These are phyloP conservation scores for Colletotrichum tanaceti DNA, from an alignment of 2,329 filamentous ascomycete genomes.

Conservation along the genomic window DNA sequence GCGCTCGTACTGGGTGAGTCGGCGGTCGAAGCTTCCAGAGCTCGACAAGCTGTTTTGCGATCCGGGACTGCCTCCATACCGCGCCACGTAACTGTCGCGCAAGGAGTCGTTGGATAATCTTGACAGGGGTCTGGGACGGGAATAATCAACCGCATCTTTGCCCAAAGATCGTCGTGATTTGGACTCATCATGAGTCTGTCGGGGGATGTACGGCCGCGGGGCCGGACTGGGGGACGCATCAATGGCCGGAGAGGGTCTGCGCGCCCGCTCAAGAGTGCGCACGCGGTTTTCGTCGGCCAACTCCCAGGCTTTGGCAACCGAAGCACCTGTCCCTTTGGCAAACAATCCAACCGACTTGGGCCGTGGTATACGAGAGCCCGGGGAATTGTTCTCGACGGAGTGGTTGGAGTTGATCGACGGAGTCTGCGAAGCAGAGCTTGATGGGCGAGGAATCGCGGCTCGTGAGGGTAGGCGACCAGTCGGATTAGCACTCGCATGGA, in stretches of 20 bases:
- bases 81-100: constrained; percentile 44
- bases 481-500: background rate
- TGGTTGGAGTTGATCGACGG: constrained; percentile 38
- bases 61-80: constrained; percentile 31
- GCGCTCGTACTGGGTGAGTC: constrained; percentile 33
- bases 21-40: constrained; percentile 34
- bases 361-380: constrained; percentile 51
- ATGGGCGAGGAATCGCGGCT: constrained; percentile 43
- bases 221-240: constrained; percentile 65
- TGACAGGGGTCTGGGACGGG: constrained; percentile 41
- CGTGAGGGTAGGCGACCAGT: constrained; percentile 35
- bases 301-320: constrained; percentile 57
- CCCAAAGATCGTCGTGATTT: constrained; percentile 46
- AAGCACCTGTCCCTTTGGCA: constrained; percentile 46
- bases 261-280: constrained; percentile 48
- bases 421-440: constrained; percentile 38
- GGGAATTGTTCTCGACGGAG: constrained; percentile 36
- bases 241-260: constrained; percentile 43
- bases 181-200: constrained; percentile 48
- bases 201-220: constrained; percentile 57
- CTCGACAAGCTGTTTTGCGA: constrained; percentile 41
- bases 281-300: constrained; percentile 49
- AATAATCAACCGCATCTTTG: constrained; percentile 49
- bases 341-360: constrained; percentile 44
- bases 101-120: constrained; percentile 42